Base-by-base conservation (phyloP, 306 rosid genomes). In the Herpetospermum pedunculosum region DNA sequence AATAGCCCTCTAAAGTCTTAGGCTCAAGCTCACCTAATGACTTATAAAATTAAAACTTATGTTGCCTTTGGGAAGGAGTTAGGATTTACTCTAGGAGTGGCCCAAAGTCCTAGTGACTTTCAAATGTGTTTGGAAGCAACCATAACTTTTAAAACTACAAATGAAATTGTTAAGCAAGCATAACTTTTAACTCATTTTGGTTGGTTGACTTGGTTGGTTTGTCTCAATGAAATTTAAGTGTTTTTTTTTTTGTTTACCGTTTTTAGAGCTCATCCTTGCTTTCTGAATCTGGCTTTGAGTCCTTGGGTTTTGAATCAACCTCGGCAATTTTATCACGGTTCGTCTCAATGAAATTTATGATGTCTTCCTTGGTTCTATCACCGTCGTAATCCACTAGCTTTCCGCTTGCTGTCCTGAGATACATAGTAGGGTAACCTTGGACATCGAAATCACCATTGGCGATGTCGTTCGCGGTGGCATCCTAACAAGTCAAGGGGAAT, bases 391-490 rank as follows among this genome's bases (percentile, higher is more conserved):
- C 77, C 10, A 80, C 68, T 48, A 89, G 2, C 53, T 81, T 88
- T 77, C 99, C 99, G 65, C 90, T 89, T 60, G 96, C 84, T 60
- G 97, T 78, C 62, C 75, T 82, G 76, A 95, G 87, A 82, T 84
- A 89, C 77, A 95, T 0, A 50, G 99, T 95, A 37, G 99, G 99
- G 73, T 83, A 95, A 32, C 97, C 92, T 82, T 95, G 80, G 65
- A 91, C 88, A 3, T 88, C 96, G 25, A 91, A 95, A 71, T 72
- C 52, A 0, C 81, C 90, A 41, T 59, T 54, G 14, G 96, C 85
- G 55, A 89, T 46, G 78, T 95, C 99, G 29, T 95, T 95, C 38
- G 96, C 87, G 52, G 97, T 89, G 63, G 96, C 96, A 68, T 95
- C 99, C 99, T 94, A 77, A 9, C 76, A 78, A 73, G n/a, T 70